A percentile compares a stretch with the other conserved stretches of the same genome.
phyloP scores from a whole-genome alignment of 1,139 yeast genomes.

The Candida pseudoviswanathii region DNA sequence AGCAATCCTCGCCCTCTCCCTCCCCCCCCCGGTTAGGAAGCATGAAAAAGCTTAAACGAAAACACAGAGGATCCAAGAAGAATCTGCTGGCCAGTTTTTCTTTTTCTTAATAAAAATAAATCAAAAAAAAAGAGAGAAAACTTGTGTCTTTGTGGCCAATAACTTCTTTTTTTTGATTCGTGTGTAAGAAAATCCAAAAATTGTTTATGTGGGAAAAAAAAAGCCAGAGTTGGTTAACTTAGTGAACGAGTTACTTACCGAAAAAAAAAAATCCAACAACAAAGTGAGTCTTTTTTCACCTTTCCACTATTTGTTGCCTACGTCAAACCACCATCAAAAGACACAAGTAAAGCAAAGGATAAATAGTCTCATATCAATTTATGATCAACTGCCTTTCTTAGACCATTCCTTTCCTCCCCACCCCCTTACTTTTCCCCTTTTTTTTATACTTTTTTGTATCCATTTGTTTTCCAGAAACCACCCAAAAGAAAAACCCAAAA shows the following conservation, averaged over 20 bases:
- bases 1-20: too few species aligned
- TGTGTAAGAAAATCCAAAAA: background rate
- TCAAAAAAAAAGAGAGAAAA: too few species aligned
- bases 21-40: too few species aligned
- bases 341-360: background rate
- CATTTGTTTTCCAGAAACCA: background rate
- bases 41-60: too few species aligned
- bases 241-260: background rate
- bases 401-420: background rate
- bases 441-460: background rate
- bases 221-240: background rate
- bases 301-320: background rate
- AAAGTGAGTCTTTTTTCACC: background rate
- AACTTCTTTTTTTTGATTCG: too few species aligned
- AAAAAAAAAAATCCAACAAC: slow-evolving; percentile 2
- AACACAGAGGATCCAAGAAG: too few species aligned
- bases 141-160: too few species aligned
- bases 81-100: too few species aligned
- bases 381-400: background rate
- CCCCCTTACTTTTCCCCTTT: background rate
- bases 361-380: background rate
- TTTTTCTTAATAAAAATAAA: too few species aligned
- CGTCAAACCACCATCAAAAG: background rate
- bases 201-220: background rate
- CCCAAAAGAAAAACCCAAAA: background rate